Evolutionary conservation across 495 filamentous ascomycete species (phyloP), one percentile per base, ranked within the genome.

Genomic region (Penicillium goetzii): DNA sequence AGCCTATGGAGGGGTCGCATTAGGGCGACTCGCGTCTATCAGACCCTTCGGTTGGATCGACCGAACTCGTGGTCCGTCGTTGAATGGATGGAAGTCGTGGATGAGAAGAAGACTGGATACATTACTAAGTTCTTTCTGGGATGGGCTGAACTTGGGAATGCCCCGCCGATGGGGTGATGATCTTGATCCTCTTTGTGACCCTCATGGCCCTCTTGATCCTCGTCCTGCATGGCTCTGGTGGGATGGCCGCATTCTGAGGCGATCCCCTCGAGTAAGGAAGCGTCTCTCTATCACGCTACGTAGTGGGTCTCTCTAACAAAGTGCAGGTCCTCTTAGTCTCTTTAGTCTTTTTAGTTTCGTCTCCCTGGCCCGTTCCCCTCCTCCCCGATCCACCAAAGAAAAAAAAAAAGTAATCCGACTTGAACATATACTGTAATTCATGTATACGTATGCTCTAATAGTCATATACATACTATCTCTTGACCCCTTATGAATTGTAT

Each of bases 31-130:
- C 50, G 62, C 62, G 62, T 60, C 62, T 64, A 64, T 64, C 62
- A 64, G 32, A 60, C 41, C 61, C 54, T 58, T 65, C 62, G 62
- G 59, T 65, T 65, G 66, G 66, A 65, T 65, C 51, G 56, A 62
- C 59, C 56, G 55, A 47, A 43, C 7, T 23, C 11, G 6, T 56
- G 54, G 4, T 11, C 52, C 33, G 32, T 38, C 52, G 1, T 47
- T 47, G 43, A 25, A 43, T 43, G 40, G 40, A 40, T 11, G 15
- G 15, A 5, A 21, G 41, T 21, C n/a, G 41, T 43, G n/a, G 36
- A 40, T 40, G 14, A 47, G 43, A 47, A 47, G 43, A 25, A n/a
- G 19, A 47, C 19, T 11, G 21, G 43, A 47, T 23, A 23, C 41
- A 12, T 7, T 0, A 47, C 43, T 25, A 23, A 5, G 19, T 12